Evolutionary conservation across 2,329 filamentous ascomycete genomes (phyloP).

Genomic region (Didymella pinodella): DNA sequence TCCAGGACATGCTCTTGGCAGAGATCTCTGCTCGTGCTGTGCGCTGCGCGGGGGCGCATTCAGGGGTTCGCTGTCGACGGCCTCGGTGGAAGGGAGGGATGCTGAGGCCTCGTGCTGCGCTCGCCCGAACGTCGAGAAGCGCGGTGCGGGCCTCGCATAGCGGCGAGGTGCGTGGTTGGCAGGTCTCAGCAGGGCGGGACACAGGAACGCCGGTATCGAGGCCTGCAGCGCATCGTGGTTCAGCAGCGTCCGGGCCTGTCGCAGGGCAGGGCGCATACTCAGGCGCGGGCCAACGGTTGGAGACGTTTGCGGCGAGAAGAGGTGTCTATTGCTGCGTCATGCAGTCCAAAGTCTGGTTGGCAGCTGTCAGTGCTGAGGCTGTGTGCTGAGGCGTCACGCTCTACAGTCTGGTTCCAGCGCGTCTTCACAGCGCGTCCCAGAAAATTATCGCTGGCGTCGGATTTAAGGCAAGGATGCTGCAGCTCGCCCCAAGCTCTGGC

Average conservation of each 20-base stretch:
- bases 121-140: constrained; percentile 38
- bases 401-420: constrained; percentile 7
- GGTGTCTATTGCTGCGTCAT: constrained; percentile 7
- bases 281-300: background rate
- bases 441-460: constrained; percentile 34
- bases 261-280: constrained; percentile 47
- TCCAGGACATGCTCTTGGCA: constrained; percentile 67
- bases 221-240: constrained; percentile 34
- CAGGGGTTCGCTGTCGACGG: constrained; percentile 2
- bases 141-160: constrained; percentile 19
- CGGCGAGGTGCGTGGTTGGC: constrained; percentile 22
- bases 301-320: constrained; percentile 1
- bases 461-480: constrained; percentile 21
- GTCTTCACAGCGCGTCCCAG: constrained; percentile 20
- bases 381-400: background rate
- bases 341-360: background rate
- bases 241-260: constrained; percentile 39
- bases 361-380: background rate
- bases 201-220: constrained; percentile 46
- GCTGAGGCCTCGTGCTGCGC: constrained; percentile 28
- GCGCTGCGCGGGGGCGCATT: constrained; percentile 1
- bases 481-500: constrained; percentile 19
- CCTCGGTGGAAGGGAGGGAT: constrained; percentile 19
- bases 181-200: constrained; percentile 43
- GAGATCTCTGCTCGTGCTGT: constrained; percentile 20